phyloP scores from a whole-genome alignment of 371 early-diverging fungal genomes.

The Quaeritorhiza haematococci region DNA sequence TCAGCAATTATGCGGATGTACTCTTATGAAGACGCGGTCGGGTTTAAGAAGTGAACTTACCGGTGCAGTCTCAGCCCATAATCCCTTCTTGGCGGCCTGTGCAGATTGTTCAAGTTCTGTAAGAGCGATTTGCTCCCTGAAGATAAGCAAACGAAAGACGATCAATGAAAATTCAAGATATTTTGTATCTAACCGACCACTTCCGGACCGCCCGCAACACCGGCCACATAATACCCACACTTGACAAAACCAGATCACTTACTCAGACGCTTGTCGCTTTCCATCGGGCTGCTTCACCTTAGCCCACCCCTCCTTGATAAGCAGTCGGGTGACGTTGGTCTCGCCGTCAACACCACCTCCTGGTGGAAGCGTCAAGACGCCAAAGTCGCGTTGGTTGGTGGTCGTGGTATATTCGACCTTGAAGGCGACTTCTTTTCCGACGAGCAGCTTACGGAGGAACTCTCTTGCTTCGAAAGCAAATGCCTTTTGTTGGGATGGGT shows the following conservation, averaged over 20 bases:
- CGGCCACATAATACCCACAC: conserved; percentile 30
- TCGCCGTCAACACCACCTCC: conserved; percentile 51
- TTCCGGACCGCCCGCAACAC: conserved; percentile 5
- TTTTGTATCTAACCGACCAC: no score
- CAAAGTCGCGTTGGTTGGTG: conserved; percentile 41
- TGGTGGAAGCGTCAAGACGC: conserved; percentile 40
- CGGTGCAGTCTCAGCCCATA: conserved; percentile 65
- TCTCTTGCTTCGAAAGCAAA: conserved; percentile 87
- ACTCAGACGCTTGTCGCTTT: conserved; percentile 29
- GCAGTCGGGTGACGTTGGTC: conserved; percentile 62
- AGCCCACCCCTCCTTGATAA: conserved; percentile 81
- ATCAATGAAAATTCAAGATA: not conserved
- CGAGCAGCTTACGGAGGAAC: conserved; percentile 75
- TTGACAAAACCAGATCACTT: conserved; percentile 40
- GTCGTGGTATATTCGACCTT: conserved; percentile 67
- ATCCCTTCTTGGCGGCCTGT: conserved; percentile 62
- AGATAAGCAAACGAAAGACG: not conserved
- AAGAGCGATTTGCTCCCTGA: conserved; percentile 25
- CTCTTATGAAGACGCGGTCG: no score
- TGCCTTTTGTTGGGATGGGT: no score
- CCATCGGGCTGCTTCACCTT: conserved; percentile 52
- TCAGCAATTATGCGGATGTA: not conserved
- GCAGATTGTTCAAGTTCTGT: conserved; percentile 69
- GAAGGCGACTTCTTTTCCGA: conserved; percentile 86
- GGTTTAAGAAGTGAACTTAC: conserved; percentile 23